These are phyloP conservation scores for Cardamine occulta DNA, from an alignment of 345 rosid genomes.

Conservation along the genomic window DNA sequence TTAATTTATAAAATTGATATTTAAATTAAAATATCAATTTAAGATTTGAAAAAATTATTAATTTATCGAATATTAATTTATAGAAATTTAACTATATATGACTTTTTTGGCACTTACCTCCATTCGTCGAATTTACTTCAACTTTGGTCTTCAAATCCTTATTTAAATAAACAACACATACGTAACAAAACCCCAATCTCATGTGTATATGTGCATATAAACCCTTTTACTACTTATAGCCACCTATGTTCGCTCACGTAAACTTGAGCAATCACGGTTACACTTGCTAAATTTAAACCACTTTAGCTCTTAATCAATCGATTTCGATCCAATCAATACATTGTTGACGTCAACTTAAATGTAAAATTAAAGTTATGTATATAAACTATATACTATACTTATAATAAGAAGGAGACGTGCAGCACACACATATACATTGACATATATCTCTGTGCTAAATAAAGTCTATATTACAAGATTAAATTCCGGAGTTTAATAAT, in stretches of 20 bases:
- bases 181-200: conserved; percentile 27
- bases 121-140: conserved; percentile 40
- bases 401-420: conserved; percentile 1
- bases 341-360: background rate
- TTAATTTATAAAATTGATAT: too few species aligned
- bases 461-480: background rate
- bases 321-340: background rate
- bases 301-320: background rate
- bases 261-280: background rate
- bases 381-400: background rate
- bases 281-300: background rate
- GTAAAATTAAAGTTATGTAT: background rate
- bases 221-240: background rate
- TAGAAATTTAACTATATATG: too few species aligned
- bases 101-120: background rate
- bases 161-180: conserved; percentile 45
- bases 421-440: background rate
- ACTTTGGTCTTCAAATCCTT: conserved; percentile 25
- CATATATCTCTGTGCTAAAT: background rate
- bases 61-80: too few species aligned
- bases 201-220: background rate
- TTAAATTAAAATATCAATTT: too few species aligned
- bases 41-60: too few species aligned
- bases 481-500: background rate
- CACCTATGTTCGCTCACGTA: background rate